phyloP scores from a whole-genome alignment of 768 basidiomycete genomes.

The Tephrocybe sp. region DNA sequence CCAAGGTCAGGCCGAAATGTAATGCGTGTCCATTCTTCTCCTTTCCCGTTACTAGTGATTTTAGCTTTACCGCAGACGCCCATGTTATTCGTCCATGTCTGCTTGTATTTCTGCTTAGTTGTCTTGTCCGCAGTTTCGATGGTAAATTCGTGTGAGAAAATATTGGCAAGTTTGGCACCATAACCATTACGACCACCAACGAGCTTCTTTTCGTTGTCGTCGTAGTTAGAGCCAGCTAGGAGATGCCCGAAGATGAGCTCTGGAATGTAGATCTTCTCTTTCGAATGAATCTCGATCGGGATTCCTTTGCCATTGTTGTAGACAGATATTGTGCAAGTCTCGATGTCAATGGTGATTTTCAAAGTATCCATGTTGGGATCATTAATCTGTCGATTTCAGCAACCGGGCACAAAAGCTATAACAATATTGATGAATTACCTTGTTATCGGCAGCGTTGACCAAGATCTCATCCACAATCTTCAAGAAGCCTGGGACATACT shows the following conservation, averaged over 20 bases:
- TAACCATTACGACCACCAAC: slow-evolving; percentile 99
- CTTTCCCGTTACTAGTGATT: slow-evolving; percentile 86
- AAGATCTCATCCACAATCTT: slow-evolving; percentile 99
- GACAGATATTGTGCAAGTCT: slow-evolving; percentile 84
- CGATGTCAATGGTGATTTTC: slow-evolving; percentile 83
- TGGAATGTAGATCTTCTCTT: slow-evolving; percentile 93
- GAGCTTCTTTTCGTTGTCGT: slow-evolving; percentile 98
- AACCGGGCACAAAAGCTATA: neutral
- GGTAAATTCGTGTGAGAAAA: slow-evolving; percentile 95
- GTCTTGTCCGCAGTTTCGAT: slow-evolving; percentile 94
- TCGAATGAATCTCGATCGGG: slow-evolving; percentile 92
- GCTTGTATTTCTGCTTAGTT: slow-evolving; percentile 86
- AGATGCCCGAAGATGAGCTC: slow-evolving; percentile 97
- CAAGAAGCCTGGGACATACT: slow-evolving; percentile 96
- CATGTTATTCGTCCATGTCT: slow-evolving; percentile 96
- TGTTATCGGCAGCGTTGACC: slow-evolving; percentile 99
- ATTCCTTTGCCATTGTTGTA: slow-evolving; percentile 96
- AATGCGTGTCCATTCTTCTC: slow-evolving; percentile 90
- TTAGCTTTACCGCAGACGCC: slow-evolving; percentile 81
- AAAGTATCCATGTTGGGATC: slow-evolving; percentile 88
- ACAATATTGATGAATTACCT: slow-evolving; percentile 49
- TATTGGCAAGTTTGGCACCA: slow-evolving; percentile 97
- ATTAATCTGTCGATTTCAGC: slow-evolving; percentile 63
- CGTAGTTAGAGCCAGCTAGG: slow-evolving; percentile 93
- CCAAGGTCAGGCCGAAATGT: slow-evolving; percentile 91